These are phyloP conservation scores for Parasitella parasitica DNA, from an alignment of 371 early-diverging fungal genomes.

Conservation along the genomic window DNA sequence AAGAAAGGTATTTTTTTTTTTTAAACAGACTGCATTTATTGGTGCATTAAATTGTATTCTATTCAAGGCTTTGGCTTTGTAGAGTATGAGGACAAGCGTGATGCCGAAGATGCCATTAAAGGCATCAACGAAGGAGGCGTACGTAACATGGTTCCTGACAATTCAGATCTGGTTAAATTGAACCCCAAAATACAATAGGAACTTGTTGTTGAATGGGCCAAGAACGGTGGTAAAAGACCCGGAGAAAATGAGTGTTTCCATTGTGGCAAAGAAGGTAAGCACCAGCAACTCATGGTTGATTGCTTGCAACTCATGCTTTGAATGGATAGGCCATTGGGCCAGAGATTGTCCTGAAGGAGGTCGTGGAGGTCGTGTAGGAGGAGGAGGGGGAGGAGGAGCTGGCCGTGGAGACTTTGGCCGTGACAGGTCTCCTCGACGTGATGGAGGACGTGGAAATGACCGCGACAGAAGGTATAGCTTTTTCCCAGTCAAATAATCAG, in stretches of 20 bases:
- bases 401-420: slow-evolving; percentile 23
- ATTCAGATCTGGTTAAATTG: not conserved
- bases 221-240: slow-evolving; percentile 55
- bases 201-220: slow-evolving; percentile 65
- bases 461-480: slow-evolving; percentile 41
- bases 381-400: slow-evolving; percentile 10
- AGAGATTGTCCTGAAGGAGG: slow-evolving; percentile 63
- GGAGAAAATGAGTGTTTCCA: slow-evolving; percentile 66
- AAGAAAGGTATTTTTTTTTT: slow-evolving; percentile 45
- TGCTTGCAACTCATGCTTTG: too few species aligned
- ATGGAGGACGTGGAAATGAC: slow-evolving; percentile 21
- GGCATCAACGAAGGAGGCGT: slow-evolving; percentile 53
- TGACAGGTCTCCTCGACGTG: slow-evolving; percentile 25
- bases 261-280: slow-evolving; percentile 62
- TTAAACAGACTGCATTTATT: not conserved
- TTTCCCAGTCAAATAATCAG: slow-evolving; percentile 2
- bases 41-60: slow-evolving; percentile 14
- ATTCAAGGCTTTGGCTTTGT: slow-evolving; percentile 76
- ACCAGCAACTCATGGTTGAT: too few species aligned
- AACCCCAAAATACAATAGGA: slow-evolving; percentile 14
- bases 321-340: slow-evolving; percentile 68
- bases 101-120: slow-evolving; percentile 73
- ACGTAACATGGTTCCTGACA: not conserved
- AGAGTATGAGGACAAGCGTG: slow-evolving; percentile 67
- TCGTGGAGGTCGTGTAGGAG: slow-evolving; percentile 10